These are phyloP conservation scores for Rutstroemia sydowiana DNA, from an alignment of 2,329 filamentous ascomycete genomes.

Conservation along the genomic window DNA sequence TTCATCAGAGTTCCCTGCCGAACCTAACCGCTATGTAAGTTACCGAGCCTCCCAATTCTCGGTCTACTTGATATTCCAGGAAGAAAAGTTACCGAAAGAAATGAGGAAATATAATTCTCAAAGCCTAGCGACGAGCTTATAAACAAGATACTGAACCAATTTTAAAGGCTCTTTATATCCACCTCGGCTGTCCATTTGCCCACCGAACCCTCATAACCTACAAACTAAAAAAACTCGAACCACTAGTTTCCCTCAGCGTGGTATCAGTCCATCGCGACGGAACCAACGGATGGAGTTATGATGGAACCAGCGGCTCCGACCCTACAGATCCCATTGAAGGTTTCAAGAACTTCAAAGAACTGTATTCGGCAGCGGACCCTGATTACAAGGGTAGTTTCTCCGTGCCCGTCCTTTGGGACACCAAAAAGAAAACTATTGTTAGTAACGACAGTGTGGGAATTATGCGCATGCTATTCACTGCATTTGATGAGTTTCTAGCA, in stretches of 20 bases:
- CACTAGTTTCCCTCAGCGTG: neutral
- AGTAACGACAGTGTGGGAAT: slow-evolving; percentile 77
- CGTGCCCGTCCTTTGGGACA: slow-evolving; percentile 60
- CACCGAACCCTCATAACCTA: neutral
- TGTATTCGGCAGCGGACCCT: slow-evolving; percentile 57
- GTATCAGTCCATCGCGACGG: neutral
- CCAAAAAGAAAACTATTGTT: slow-evolving; percentile 49
- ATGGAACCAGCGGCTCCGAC: slow-evolving; percentile 5
- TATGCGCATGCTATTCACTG: slow-evolving; percentile 69
- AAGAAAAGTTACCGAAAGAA: no score
- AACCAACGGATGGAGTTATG: slow-evolving; percentile 7
- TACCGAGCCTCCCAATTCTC: no score
- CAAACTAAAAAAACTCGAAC: neutral
- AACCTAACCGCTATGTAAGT: neutral
- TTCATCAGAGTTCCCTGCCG: neutral
- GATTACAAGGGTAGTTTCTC: slow-evolving; percentile 60
- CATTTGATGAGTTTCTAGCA: slow-evolving; percentile 24
- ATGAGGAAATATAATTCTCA: no score
- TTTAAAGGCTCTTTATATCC: neutral
- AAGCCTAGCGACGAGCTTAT: no score
- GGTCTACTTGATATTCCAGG: no score
- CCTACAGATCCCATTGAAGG: slow-evolving; percentile 23
- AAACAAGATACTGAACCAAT: no score
- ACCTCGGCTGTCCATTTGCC: neutral
- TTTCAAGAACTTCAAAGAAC: slow-evolving; percentile 53